Percentiles rank a stretch among this genome's conserved stretches.
Evolutionary conservation across 2,329 filamentous ascomycete genomes (phyloP).

Genomic region (Fusarium xyrophilum): DNA sequence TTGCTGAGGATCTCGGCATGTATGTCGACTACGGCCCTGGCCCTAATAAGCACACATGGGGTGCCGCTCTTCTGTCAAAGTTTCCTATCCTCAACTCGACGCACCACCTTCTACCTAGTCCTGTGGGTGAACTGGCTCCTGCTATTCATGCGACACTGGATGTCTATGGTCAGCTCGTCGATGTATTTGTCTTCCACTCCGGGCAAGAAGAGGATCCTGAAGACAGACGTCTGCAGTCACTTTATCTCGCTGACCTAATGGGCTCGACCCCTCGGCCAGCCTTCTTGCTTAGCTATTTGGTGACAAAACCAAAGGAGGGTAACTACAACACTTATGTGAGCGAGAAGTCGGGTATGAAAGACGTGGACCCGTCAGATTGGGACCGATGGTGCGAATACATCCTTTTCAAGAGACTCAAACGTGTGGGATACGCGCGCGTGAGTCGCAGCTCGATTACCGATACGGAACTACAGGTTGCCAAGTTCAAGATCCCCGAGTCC

Average conservation of each 20-base stretch:
- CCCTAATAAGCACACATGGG: constrained; percentile 99
- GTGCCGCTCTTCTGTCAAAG: constrained; percentile 88
- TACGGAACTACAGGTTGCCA: constrained; percentile 94
- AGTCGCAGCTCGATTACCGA: constrained; percentile 93
- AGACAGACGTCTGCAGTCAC: constrained; percentile 83
- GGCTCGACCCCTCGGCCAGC: constrained; percentile 78
- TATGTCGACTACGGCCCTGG: constrained; percentile 97
- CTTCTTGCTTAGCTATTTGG: constrained; percentile 88
- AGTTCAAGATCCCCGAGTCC: constrained; percentile 80
- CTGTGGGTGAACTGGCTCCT: constrained; percentile 92
- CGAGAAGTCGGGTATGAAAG: constrained; percentile 85
- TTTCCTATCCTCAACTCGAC: constrained; percentile 98
- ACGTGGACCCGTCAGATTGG: constrained; percentile 92
- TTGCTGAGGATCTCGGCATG: constrained; percentile 97
- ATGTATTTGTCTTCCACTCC: constrained; percentile 98
- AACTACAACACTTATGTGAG: constrained; percentile 98
- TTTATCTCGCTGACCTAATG: constrained; percentile 90
- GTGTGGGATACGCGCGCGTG: constrained; percentile 88
- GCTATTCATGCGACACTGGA: constrained; percentile 97
- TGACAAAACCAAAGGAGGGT: constrained; percentile 86
- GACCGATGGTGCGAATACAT: constrained; percentile 99
- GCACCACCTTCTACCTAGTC: constrained; percentile 91
- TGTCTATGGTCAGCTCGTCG: constrained; percentile 86
- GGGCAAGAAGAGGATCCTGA: constrained; percentile 97
- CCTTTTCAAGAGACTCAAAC: constrained; percentile 85